Evolutionary conservation across 2,329 filamentous ascomycete genomes (phyloP), one percentile per base, ranked within the genome.

Genomic region (Xylaria sp.): DNA sequence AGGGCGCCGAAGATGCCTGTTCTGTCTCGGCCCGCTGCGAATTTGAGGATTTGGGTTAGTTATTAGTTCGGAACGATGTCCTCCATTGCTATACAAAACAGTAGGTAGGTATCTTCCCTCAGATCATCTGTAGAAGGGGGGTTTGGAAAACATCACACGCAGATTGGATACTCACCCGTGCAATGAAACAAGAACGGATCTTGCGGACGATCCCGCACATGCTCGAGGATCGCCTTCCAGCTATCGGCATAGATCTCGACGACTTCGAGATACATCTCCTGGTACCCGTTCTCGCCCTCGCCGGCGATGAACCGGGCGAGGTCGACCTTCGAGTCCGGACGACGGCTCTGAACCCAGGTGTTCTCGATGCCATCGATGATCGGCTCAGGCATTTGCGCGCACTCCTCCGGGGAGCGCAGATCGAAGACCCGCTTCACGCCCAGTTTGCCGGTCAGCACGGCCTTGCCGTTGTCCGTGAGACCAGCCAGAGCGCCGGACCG

Each of bases 181-280:
- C 81, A 84, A 67, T 84, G 82, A 47, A 84, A 78, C 52, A 83
- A 62, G 60, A 82, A 75, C 13, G 76, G 74, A 66, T 80, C 75
- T 0, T 67, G 59, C 6, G 76, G 76, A 9, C 73, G 70, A 61
- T 83, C 80, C 54, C 78, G 71, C 8, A 83, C 72, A 59, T 79
- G 77, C 66, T 79, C 74, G 30, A 84, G 72, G 4, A 84, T 71
- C 5, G 73, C 74, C 46, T 69, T 73, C 64, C 81, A 76, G 18
- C 71, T 74, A 5, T 73, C 73, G 55, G 59, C 65, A 66, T 83
- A 82, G 13, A 73, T 69, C 7, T 73, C 66, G 52, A 80, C 64
- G 50, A 82, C 74, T 55, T 76, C 74, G 60, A 81, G 61, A 63
- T 83, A 81, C 76, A 81, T 80, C 13, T 67, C 66, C 49, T 71